Evolutionary conservation across 2,329 filamentous ascomycete genomes (phyloP), one percentile per base, ranked within the genome.

Genomic region (Dactylonectria macrodidyma): DNA sequence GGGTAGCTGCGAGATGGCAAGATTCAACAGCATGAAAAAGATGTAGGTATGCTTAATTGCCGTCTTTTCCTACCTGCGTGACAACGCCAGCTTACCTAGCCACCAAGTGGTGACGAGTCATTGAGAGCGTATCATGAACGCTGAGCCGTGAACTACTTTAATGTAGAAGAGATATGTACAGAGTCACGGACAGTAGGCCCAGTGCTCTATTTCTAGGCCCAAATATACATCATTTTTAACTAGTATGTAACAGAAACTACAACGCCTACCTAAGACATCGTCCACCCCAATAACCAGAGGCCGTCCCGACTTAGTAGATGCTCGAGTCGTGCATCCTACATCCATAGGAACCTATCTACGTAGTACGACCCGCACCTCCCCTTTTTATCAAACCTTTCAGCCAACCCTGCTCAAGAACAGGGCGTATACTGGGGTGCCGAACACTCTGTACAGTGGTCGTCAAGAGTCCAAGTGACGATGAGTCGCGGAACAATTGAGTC

Each of bases 401-500:
- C 26, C 4, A 30, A 30, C 14, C 6, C 41, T 44, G 8, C 14
- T 8, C n/a, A 44, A n/a, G 38, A n/a, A 44, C 14, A 8, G 41
- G n/a, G n/a, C 3, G n/a, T 8, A 8, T n/a, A 44, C 14, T 19
- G n/a, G 41, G n/a, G 16, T 14, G 41, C 16, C 6, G n/a, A 47
- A 47, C 11, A 24, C n/a, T 5, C 24, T 22, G 46, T 10, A 47
- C 19, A 9, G 46, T 47, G 9, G 16, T 19, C 12, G 16, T 19
- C 12, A 14, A 12, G n/a, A 54, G 51, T 26, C n/a, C 51, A 19
- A 5, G 51, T 34, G 33, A 6, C 36, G 36, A 24, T 46, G 33
- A 26, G 36, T 16, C 19, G 41, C 54, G 54, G 26, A 44, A 44
- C 36, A 26, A 57, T 30, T 57, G 33, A 24, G 58, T 60, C 48